These are phyloP conservation scores for Naganishia vishniacii DNA, from an alignment of 768 basidiomycete species.

Conservation along the genomic window DNA sequence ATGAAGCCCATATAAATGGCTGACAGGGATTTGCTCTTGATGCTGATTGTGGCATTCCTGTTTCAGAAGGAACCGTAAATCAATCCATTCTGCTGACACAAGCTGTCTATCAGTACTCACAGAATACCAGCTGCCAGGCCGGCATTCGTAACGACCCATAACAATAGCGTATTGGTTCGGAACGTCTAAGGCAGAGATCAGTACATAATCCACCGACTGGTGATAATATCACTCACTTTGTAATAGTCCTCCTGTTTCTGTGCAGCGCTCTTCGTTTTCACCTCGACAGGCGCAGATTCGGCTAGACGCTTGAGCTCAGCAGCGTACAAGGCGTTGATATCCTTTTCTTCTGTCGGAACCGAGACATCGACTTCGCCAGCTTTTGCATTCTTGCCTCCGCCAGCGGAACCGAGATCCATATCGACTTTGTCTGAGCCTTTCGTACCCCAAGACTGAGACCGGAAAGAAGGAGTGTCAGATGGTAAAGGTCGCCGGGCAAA, in stretches of 20 bases:
- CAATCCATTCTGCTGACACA: neutral
- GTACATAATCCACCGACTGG: slow-evolving; percentile 45
- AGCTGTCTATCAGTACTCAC: slow-evolving; percentile 51
- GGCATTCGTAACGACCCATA: slow-evolving; percentile 80
- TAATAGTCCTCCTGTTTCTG: slow-evolving; percentile 49
- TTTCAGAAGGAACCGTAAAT: slow-evolving; percentile 16
- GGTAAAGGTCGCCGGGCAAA: neutral
- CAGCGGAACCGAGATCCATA: slow-evolving; percentile 79
- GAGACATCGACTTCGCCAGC: slow-evolving; percentile 80
- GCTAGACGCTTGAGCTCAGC: slow-evolving; percentile 78
- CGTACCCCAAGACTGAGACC: slow-evolving; percentile 72
- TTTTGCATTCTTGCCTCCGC: slow-evolving; percentile 53
- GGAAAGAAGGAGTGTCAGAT: neutral
- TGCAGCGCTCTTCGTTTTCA: slow-evolving; percentile 45
- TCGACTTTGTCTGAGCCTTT: slow-evolving; percentile 85
- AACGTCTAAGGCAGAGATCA: slow-evolving; percentile 17
- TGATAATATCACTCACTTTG: slow-evolving; percentile 49
- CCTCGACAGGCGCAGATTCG: slow-evolving; percentile 66
- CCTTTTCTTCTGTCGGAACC: slow-evolving; percentile 78
- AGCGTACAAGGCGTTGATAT: slow-evolving; percentile 63
- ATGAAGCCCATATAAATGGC: slow-evolving; percentile 85
- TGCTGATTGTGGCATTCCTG: slow-evolving; percentile 53
- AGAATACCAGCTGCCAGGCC: slow-evolving; percentile 69
- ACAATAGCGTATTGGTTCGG: slow-evolving; percentile 60
- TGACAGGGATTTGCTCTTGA: slow-evolving; percentile 56